phyloP scores from a whole-genome alignment of 1,284 basidiomycete genomes.

The Chalciporus sp. region DNA sequence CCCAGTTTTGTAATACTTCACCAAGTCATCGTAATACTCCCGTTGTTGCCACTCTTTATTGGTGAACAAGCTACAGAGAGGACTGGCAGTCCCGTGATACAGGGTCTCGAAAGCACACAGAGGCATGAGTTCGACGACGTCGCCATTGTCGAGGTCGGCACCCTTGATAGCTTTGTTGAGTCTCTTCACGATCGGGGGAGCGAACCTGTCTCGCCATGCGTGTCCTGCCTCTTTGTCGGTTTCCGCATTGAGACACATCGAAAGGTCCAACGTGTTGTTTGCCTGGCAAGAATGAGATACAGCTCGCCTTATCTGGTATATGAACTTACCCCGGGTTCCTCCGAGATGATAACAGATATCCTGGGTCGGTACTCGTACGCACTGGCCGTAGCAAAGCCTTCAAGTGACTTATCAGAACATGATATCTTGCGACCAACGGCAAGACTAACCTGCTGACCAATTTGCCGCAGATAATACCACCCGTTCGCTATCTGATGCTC shows the following conservation, averaged over 20 bases:
- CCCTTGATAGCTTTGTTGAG: slow-evolving; percentile 66
- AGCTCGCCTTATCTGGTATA: background rate
- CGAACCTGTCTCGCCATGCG: slow-evolving; percentile 59
- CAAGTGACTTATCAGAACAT: background rate
- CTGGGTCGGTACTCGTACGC: slow-evolving; percentile 41
- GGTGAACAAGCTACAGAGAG: slow-evolving; percentile 74
- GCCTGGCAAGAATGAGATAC: slow-evolving; percentile 32
- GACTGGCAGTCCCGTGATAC: slow-evolving; percentile 55
- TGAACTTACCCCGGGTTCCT: slow-evolving; percentile 51
- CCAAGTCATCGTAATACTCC: slow-evolving; percentile 73
- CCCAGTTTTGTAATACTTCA: slow-evolving; percentile 79
- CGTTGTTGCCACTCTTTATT: slow-evolving; percentile 60
- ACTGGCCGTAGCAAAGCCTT: slow-evolving; percentile 58
- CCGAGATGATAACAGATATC: slow-evolving; percentile 57
- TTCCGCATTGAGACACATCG: slow-evolving; percentile 65
- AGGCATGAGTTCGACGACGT: slow-evolving; percentile 66
- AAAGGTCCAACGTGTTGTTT: slow-evolving; percentile 77
- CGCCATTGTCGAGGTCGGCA: slow-evolving; percentile 57
- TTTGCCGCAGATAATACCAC: slow-evolving; percentile 71
- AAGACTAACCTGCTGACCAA: slow-evolving; percentile 63
- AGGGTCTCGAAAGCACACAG: slow-evolving; percentile 82
- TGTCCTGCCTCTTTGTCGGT: slow-evolving; percentile 45
- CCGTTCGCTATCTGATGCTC: slow-evolving; percentile 61
- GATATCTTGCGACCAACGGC: background rate
- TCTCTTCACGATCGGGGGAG: slow-evolving; percentile 57